Evolutionary conservation across 306 rosid species (phyloP).

Genomic region (Benincasa hispida): DNA sequence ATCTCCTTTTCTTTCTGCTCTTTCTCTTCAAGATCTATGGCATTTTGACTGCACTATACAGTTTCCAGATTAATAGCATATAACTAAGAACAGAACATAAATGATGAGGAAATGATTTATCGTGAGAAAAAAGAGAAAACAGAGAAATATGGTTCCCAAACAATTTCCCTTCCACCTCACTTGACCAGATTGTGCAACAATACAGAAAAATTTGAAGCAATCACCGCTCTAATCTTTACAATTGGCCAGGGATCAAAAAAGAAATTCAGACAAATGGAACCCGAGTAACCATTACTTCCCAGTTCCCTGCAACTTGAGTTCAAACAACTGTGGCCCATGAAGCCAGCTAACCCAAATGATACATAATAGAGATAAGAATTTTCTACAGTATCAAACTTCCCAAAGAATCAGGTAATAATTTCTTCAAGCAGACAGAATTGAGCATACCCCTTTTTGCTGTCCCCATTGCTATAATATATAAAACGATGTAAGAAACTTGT

Average conservation of each 20-base stretch:
- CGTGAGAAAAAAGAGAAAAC: background rate
- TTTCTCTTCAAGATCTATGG: conserved; percentile 72
- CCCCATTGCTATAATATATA: background rate
- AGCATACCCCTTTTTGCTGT: background rate
- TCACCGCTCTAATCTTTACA: background rate
- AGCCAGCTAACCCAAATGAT: background rate
- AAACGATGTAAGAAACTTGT: background rate
- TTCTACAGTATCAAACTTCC: background rate
- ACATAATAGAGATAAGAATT: background rate
- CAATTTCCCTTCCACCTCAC: background rate
- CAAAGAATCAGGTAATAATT: background rate
- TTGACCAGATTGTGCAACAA: background rate
- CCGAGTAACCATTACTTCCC: background rate
- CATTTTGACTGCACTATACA: conserved; percentile 50
- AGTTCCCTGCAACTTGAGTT: background rate
- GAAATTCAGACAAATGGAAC: background rate
- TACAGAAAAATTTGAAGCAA: background rate
- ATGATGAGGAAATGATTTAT: background rate
- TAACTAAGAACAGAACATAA: background rate
- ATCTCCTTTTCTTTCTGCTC: conserved; percentile 71
- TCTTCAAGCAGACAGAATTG: background rate
- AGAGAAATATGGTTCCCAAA: background rate
- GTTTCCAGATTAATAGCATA: background rate
- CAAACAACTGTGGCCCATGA: background rate
- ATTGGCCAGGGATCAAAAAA: background rate